phyloP scores from a whole-genome alignment of 2,329 filamentous ascomycete species.

The Ambrosiella xylebori region DNA sequence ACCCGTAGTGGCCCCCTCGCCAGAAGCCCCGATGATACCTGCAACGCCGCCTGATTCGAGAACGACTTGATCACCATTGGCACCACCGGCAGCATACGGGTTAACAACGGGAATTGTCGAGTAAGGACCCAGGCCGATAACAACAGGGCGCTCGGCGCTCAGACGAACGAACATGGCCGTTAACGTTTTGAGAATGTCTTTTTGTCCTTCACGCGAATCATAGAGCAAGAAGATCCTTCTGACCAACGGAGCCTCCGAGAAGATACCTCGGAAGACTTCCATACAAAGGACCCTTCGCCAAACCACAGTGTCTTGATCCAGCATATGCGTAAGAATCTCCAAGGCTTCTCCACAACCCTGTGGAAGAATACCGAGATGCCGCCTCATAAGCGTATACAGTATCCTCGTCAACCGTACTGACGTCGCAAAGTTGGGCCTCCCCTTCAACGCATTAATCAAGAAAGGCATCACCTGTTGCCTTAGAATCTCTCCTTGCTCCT shows the following conservation, averaged over 20 bases:
- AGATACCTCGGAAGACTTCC: conserved; percentile 76
- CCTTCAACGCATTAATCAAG: conserved; percentile 59
- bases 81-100: conserved; percentile 36
- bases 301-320: conserved; percentile 66
- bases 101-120: conserved; percentile 61
- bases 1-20: conserved; percentile 51
- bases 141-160: conserved; percentile 72
- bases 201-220: conserved; percentile 55
- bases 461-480: conserved; percentile 67
- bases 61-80: conserved; percentile 63
- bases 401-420: conserved; percentile 72
- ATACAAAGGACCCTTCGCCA: conserved; percentile 88
- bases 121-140: conserved; percentile 79
- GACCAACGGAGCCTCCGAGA: conserved; percentile 62
- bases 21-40: conserved; percentile 63
- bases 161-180: conserved; percentile 81
- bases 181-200: conserved; percentile 61
- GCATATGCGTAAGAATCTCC: conserved; percentile 62
- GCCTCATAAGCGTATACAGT: conserved; percentile 61
- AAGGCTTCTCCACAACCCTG: conserved; percentile 71
- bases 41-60: conserved; percentile 75
- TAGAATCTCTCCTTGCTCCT: conserved; percentile 66
- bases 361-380: conserved; percentile 58
- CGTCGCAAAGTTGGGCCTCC: conserved; percentile 61
- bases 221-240: conserved; percentile 67